Percentiles rank a stretch among this genome's conserved stretches.
These are phyloP conservation scores for Mortierella sp. DNA, from an alignment of 371 early-diverging fungal species.

Conservation along the genomic window DNA sequence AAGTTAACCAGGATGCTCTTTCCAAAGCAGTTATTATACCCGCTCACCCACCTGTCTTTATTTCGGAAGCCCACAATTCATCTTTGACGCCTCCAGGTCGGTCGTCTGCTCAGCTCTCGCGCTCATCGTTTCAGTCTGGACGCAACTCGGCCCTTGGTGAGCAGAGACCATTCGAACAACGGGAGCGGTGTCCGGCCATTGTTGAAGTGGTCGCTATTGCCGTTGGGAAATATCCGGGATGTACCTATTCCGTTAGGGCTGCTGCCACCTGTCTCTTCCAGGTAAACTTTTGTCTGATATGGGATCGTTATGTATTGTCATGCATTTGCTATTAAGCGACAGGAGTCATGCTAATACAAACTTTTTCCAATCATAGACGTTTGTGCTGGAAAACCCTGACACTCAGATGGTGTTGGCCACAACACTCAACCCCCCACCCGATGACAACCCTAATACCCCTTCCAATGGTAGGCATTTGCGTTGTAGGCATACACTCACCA, in stretches of 20 bases:
- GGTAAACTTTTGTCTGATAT: slow-evolving; percentile 48
- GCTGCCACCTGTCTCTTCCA: slow-evolving; percentile 83
- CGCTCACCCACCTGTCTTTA: slow-evolving; percentile 37
- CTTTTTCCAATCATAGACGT: slow-evolving; percentile 60
- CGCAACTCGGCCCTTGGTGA: slow-evolving; percentile 57
- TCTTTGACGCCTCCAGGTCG: slow-evolving; percentile 30
- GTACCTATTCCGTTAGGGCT: slow-evolving; percentile 76
- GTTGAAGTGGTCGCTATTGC: slow-evolving; percentile 76
- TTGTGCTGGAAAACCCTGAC: slow-evolving; percentile 85
- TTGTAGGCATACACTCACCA: not conserved
- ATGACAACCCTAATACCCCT: slow-evolving; percentile 65
- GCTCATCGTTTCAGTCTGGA: slow-evolving; percentile 53
- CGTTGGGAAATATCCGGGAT: slow-evolving; percentile 61
- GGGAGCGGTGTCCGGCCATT: slow-evolving; percentile 67
- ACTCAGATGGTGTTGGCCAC: slow-evolving; percentile 89
- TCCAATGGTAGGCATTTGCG: slow-evolving; percentile 47
- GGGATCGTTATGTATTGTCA: not conserved
- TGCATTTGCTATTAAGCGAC: not conserved
- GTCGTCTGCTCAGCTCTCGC: slow-evolving; percentile 40
- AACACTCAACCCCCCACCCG: slow-evolving; percentile 87
- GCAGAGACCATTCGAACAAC: slow-evolving; percentile 34
- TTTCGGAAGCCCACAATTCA: slow-evolving; percentile 14
- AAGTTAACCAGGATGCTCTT: slow-evolving; percentile 82
- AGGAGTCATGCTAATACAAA: no score
- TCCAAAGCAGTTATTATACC: slow-evolving; percentile 65